Base-by-base conservation (phyloP, 1,284 basidiomycete species). In the Ustilago tritici region DNA sequence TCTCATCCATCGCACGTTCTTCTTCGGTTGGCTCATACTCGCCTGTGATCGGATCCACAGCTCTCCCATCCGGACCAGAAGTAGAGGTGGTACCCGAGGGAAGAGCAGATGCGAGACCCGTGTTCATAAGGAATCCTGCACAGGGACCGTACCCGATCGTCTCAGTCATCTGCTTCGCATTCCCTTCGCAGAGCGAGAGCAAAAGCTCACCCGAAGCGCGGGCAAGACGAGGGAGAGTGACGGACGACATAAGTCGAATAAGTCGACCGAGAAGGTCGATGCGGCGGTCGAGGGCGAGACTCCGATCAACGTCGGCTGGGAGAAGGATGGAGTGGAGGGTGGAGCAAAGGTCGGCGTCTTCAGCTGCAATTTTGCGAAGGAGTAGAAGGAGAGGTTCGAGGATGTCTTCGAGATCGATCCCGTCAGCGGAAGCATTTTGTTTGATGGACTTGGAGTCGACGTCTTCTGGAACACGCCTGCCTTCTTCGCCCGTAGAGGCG, bases 121-220 rank as follows among this genome's bases (percentile, higher is more conserved):
- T 71, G 31, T 65, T 69, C 71, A 75, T 76, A 7, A 84, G 64
- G 65, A 82, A 84, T 0, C 82, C 82, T 3, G 81, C 81, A 54
- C 81, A 82, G 6, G 82, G 82, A 2, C 82, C 82, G 57, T 82
- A 84, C 5, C 82, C 82, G 52, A 84, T 76, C 36, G 65, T 28
- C 9, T 69, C 66, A 8, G 70, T 74, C 72, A 84, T 80, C 19
- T 36, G 40, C 32, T 70, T 68, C 6, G 77, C 65, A 8, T 80
- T 65, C 17, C 58, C 76, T 31, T 74, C 62, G 62, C 76, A 80
- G 12, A 82, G 15, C 7, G 82, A 56, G 1, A 84, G 70, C 11
- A 84, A 41, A 10, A 80, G 46, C 64, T 84, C 82, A 41, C 82
- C 81, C 0, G 76, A 62, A 2, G 80, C 77, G 7, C 79, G 71